Conservation (phyloP, 257 asterid species). For the Primulina tabacum region DNA sequence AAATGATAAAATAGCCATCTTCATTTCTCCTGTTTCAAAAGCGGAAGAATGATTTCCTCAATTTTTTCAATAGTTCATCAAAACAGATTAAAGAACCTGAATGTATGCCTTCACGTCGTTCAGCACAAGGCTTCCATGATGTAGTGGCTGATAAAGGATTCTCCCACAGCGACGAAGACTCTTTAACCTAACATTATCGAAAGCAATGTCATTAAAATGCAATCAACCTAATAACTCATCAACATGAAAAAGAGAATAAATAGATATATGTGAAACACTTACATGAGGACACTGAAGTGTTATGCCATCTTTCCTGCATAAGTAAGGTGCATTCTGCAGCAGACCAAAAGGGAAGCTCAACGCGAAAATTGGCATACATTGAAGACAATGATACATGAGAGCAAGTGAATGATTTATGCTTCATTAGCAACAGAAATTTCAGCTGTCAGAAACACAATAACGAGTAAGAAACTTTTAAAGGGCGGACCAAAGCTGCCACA, state of each 20-base stretch:
- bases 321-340: constrained; percentile 84
- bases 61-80: neutral
- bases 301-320: constrained; percentile 90
- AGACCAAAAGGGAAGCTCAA: constrained; percentile 21
- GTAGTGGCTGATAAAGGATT: constrained; percentile 95
- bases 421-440: neutral
- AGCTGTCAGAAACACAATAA: neutral
- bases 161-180: constrained; percentile 90
- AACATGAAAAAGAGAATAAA: constrained; percentile 12
- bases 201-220: constrained; percentile 13
- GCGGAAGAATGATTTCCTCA: constrained; percentile 1
- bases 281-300: constrained; percentile 90
- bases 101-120: constrained; percentile 59
- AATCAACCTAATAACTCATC: constrained; percentile 12
- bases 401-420: neutral
- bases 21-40: constrained; percentile 2
- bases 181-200: constrained; percentile 66
- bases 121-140: constrained; percentile 97
- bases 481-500: neutral
- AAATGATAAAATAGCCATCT: neutral
- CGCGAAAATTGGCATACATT: constrained; percentile 11
- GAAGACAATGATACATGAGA: constrained; percentile 4
- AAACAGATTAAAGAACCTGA: constrained; percentile 51
- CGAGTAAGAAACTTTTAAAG: neutral
- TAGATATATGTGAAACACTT: constrained; percentile 28